Evolutionary conservation across 2,329 filamentous ascomycete genomes (phyloP).

Genomic region (Aspergillus novofumigatus): DNA sequence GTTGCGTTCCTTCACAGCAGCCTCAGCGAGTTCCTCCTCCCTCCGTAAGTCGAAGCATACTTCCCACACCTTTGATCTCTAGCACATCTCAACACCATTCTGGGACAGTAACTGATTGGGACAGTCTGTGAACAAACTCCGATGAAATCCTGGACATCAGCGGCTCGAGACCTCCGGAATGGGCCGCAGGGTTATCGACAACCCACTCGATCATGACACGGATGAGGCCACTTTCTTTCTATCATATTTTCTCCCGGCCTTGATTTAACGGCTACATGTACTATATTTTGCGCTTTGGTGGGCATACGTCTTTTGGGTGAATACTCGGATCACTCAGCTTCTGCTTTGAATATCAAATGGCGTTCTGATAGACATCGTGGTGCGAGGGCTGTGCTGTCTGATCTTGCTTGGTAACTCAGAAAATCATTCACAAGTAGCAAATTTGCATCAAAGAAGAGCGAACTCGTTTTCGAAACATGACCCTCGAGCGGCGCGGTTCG

Average conservation of each 20-base stretch:
- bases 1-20: slow-evolving; percentile 65
- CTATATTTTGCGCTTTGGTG: slow-evolving; percentile 21
- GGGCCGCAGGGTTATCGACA: neutral
- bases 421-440: neutral
- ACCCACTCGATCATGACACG: neutral
- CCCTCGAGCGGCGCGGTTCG: neutral
- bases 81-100: slow-evolving; percentile 1
- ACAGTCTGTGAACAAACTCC: slow-evolving; percentile 18
- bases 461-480: neutral
- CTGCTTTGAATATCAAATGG: slow-evolving; percentile 5
- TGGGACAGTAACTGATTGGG: slow-evolving; percentile 6
- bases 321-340: neutral
- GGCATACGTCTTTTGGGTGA: slow-evolving; percentile 13
- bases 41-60: slow-evolving; percentile 47
- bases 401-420: neutral
- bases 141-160: neutral
- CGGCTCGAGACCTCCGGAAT: slow-evolving; percentile 1
- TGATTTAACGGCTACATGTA: slow-evolving; percentile 20
- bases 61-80: slow-evolving; percentile 8
- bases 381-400: neutral
- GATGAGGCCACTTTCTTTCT: neutral
- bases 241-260: slow-evolving; percentile 8
- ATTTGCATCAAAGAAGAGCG: neutral
- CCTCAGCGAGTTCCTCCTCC: slow-evolving; percentile 64
- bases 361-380: slow-evolving; percentile 13